These are phyloP conservation scores for Podaxis rugospora DNA, from an alignment of 768 basidiomycete species.

Conservation along the genomic window DNA sequence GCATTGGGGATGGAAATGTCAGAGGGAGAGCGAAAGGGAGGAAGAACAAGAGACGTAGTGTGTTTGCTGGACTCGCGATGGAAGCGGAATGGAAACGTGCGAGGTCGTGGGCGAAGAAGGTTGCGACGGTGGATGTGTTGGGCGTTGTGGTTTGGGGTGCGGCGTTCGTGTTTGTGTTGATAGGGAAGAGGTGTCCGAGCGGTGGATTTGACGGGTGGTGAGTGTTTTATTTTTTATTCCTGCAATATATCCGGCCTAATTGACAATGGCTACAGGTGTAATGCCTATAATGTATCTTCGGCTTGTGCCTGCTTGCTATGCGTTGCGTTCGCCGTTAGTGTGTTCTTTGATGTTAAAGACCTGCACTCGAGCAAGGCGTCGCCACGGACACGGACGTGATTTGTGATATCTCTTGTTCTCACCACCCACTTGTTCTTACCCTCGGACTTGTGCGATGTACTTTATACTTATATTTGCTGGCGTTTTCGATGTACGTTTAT, in stretches of 20 bases:
- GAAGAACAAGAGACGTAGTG: constrained; percentile 40
- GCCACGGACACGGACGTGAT: constrained; percentile 46
- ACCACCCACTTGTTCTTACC: background rate
- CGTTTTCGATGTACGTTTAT: background rate
- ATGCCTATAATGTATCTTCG: constrained; percentile 63
- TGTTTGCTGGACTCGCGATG: constrained; percentile 58
- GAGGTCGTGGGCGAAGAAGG: constrained; percentile 47
- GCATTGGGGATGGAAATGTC: constrained; percentile 14
- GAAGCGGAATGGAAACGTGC: constrained; percentile 61
- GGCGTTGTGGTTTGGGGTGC: constrained; percentile 53
- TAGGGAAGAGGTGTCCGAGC: constrained; percentile 60
- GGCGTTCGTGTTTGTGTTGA: constrained; percentile 54
- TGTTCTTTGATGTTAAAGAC: constrained; percentile 67
- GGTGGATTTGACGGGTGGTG: constrained; percentile 64
- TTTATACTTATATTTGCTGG: background rate
- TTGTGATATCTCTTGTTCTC: background rate
- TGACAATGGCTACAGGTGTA: constrained; percentile 44
- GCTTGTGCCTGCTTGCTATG: constrained; percentile 57
- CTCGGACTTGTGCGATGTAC: background rate
- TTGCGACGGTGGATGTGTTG: constrained; percentile 44
- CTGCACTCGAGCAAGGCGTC: constrained; percentile 54
- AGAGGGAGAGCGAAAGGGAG: constrained; percentile 25
- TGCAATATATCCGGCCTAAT: background rate
- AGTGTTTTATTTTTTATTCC: constrained; percentile 18
- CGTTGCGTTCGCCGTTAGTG: constrained; percentile 49